These are phyloP conservation scores for Suillus luteus DNA, from an alignment of 768 basidiomycete genomes.

Conservation along the genomic window DNA sequence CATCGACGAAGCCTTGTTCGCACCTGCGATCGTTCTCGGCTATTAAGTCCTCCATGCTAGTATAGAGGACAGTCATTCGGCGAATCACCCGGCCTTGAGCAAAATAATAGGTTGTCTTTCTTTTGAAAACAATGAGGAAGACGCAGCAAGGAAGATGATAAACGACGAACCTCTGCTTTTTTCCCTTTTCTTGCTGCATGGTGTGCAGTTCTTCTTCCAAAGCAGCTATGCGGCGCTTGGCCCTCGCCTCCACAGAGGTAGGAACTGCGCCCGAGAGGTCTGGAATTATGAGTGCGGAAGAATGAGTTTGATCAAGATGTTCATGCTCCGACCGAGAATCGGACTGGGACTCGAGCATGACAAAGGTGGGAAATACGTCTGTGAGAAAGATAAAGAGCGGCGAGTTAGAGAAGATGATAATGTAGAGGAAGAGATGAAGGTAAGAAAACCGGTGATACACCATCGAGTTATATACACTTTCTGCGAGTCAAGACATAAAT, in stretches of 20 bases:
- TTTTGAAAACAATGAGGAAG: neutral
- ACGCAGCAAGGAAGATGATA: neutral
- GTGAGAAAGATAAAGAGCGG: too few species aligned
- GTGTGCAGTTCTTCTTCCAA: neutral
- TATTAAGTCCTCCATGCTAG: neutral
- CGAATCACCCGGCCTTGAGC: neutral
- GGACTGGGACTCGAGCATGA: too few species aligned
- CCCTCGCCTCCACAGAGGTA: neutral
- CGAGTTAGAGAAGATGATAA: too few species aligned
- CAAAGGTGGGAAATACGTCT: too few species aligned
- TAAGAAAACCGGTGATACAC: too few species aligned
- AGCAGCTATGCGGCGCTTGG: slow-evolving; percentile 1
- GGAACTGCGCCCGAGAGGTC: neutral
- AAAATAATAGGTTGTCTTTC: neutral
- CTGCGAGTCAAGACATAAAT: too few species aligned
- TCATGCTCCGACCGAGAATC: too few species aligned
- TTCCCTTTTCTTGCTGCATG: too few species aligned
- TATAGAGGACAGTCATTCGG: neutral
- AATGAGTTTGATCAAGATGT: too few species aligned
- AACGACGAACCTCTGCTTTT: neutral
- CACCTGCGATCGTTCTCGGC: slow-evolving; percentile 1
- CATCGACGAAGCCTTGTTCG: neutral
- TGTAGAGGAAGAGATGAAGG: too few species aligned
- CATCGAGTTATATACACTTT: too few species aligned
- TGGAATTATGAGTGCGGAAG: too few species aligned